Conservation (phyloP, 176 grass and related monocot species). For the Triticum timopheevii region DNA sequence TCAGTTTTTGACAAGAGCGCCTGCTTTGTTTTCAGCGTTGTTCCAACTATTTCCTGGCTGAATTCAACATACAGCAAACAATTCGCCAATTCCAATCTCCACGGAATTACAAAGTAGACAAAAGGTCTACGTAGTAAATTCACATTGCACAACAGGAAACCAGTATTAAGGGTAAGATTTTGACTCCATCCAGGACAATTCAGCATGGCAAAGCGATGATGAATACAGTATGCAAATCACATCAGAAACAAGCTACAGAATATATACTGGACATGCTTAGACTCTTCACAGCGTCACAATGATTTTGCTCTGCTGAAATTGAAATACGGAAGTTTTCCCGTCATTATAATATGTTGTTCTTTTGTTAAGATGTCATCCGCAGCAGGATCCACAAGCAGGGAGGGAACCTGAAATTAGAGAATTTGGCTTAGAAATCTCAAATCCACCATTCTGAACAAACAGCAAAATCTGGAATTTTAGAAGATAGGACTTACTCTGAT, state of each 20-base stretch:
- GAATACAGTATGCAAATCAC: background rate
- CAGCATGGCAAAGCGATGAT: background rate
- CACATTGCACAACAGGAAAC: background rate
- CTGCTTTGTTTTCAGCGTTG: no score
- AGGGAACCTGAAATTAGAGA: constrained; percentile 72
- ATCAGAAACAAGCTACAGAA: background rate
- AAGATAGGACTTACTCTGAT: constrained; percentile 64
- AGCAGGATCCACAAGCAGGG: constrained; percentile 97
- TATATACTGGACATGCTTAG: background rate
- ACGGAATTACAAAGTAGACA: background rate
- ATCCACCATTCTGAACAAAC: background rate
- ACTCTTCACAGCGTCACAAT: constrained; percentile 12
- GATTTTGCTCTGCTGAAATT: constrained; percentile 2
- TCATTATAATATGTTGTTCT: background rate
- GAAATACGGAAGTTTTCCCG: background rate
- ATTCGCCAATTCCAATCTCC: background rate
- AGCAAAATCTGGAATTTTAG: background rate
- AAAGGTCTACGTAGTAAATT: background rate
- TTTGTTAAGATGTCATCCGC: constrained; percentile 46
- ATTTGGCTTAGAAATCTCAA: constrained; percentile 5
- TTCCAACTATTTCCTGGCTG: background rate
- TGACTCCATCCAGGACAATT: background rate
- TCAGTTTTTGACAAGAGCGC: background rate
- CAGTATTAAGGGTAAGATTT: background rate
- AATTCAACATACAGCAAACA: background rate